phyloP scores from a whole-genome alignment of 2,329 filamentous ascomycete genomes.

The Magnaporthiopsis poae region DNA sequence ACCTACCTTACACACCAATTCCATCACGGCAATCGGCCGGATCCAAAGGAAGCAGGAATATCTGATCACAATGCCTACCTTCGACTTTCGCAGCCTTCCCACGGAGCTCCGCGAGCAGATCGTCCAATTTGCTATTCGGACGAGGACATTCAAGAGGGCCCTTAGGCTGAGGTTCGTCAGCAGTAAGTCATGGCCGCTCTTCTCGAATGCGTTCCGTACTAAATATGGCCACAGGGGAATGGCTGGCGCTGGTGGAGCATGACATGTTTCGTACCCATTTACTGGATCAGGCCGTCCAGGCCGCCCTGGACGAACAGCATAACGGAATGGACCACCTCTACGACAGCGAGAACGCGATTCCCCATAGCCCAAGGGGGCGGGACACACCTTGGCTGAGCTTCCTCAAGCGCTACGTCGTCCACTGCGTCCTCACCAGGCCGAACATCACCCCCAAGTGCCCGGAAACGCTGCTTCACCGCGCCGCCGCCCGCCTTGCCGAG shows the following conservation, averaged over 20 bases:
- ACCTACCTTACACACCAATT: neutral
- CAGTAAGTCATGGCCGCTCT: neutral
- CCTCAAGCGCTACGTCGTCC: neutral
- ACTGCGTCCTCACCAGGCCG: neutral
- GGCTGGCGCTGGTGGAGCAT: neutral
- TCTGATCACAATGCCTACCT: neutral
- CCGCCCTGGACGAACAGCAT: neutral
- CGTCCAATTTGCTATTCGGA: neutral
- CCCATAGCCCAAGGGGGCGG: neutral
- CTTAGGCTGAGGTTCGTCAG: constrained; percentile 1
- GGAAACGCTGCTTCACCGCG: neutral
- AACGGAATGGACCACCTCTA: no score
- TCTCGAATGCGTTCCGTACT: neutral
- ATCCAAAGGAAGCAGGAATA: neutral
- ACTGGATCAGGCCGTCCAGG: neutral
- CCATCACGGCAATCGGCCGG: neutral
- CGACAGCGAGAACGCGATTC: no score
- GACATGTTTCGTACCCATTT: neutral
- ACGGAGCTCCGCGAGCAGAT: neutral
- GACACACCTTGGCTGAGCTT: neutral
- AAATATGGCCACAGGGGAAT: neutral
- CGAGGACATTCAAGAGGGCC: neutral
- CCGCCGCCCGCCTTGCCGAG: neutral
- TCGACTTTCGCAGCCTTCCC: neutral
- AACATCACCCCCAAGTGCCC: neutral